Percentiles rank a stretch among this genome's conserved stretches.
phyloP scores from a whole-genome alignment of 192 early-diverging fungal species.

The Linnemannia hyalina region DNA sequence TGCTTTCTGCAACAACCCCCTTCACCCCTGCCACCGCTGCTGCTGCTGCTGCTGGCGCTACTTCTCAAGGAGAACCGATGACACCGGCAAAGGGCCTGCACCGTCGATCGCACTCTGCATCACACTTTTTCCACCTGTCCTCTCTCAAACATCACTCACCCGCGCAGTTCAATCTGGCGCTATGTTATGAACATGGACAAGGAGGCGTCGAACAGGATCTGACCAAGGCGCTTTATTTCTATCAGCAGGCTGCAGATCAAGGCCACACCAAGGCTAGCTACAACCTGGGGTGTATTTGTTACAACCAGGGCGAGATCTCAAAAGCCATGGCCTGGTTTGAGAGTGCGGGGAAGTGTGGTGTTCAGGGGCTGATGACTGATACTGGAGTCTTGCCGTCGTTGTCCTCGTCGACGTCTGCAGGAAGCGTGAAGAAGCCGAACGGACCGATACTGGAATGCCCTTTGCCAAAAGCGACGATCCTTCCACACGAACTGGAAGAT shows the following conservation, averaged over 20 bases:
- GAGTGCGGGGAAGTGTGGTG: slow-evolving; percentile 37
- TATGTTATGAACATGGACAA: slow-evolving; percentile 56
- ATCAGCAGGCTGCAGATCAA: slow-evolving; percentile 51
- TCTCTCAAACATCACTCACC: slow-evolving; percentile 48
- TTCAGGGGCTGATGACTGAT: slow-evolving; percentile 11
- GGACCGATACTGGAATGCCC: background rate
- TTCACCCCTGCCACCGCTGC: background rate
- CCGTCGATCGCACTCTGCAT: slow-evolving; percentile 46
- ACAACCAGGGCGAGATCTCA: slow-evolving; percentile 33
- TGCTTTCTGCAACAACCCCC: background rate
- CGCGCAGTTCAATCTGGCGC: slow-evolving; percentile 48
- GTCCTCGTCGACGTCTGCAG: background rate
- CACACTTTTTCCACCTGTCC: slow-evolving; percentile 47
- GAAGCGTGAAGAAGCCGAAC: background rate
- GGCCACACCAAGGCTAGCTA: slow-evolving; percentile 52
- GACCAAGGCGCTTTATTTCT: slow-evolving; percentile 41
- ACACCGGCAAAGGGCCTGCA: slow-evolving; percentile 7
- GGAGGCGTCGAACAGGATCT: slow-evolving; percentile 44
- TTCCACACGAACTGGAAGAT: slow-evolving; percentile 36
- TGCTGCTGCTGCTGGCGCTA: no score
- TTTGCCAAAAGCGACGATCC: slow-evolving; percentile 1
- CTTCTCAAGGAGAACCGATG: background rate
- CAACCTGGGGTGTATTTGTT: slow-evolving; percentile 44
- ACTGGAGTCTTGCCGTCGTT: background rate
- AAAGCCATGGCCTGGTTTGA: slow-evolving; percentile 53